Evolutionary conservation across 192 early-diverging fungal genomes (phyloP).

Genomic region (Chytriomyces sp.): DNA sequence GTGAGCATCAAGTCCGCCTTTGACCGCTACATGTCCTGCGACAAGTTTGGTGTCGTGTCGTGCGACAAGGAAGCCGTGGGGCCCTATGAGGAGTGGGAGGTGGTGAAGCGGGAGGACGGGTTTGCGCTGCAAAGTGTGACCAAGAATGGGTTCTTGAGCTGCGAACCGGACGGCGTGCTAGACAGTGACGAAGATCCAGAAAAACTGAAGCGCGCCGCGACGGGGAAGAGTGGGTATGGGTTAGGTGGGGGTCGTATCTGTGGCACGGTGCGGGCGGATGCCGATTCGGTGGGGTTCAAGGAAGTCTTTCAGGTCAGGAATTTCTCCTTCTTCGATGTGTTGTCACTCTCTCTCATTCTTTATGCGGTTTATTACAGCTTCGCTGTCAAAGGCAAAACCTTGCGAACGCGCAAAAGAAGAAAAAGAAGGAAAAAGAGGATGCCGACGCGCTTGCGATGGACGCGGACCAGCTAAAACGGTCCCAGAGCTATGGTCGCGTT

Average conservation of each 20-base stretch:
- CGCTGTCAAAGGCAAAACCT: conserved; percentile 70
- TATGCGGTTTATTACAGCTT: conserved; percentile 7
- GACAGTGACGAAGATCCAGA: conserved; percentile 65
- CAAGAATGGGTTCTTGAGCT: conserved; percentile 69
- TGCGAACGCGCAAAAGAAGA: conserved; percentile 44
- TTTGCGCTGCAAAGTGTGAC: conserved; percentile 60
- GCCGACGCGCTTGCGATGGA: conserved; percentile 60
- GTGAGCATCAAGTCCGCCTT: conserved; percentile 63
- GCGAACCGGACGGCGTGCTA: conserved; percentile 47
- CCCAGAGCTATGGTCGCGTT: conserved; percentile 69
- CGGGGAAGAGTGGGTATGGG: conserved; percentile 61
- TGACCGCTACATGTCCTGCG: conserved; percentile 70
- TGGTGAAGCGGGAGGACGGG: conserved; percentile 68
- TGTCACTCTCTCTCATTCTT: not conserved
- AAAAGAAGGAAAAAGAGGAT: conserved; percentile 50
- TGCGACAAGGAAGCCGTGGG: conserved; percentile 76
- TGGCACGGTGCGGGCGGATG: conserved; percentile 66
- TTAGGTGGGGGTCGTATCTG: conserved; percentile 66
- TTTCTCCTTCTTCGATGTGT: not conserved
- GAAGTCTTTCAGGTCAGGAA: conserved; percentile 68
- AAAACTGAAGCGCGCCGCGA: conserved; percentile 66
- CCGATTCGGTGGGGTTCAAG: conserved; percentile 69
- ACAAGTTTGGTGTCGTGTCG: conserved; percentile 79
- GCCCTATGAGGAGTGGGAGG: conserved; percentile 77
- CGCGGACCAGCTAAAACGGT: conserved; percentile 73